Percentiles rank a stretch among this genome's conserved stretches.
Evolutionary conservation across 495 filamentous ascomycete species (phyloP).

Genomic region (Talaromyces ruber): DNA sequence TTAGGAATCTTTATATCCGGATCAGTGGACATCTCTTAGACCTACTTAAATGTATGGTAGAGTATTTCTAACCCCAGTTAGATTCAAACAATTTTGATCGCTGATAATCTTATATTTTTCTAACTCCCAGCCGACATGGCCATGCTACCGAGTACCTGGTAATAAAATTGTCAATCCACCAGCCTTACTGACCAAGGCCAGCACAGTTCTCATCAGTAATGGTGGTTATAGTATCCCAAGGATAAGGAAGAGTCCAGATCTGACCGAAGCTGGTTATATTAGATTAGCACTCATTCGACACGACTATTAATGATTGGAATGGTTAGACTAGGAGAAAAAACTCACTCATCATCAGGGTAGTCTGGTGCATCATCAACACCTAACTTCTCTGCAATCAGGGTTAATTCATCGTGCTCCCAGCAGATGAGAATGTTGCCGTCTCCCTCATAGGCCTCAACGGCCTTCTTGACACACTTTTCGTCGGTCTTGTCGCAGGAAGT

Average conservation of each 20-base stretch:
- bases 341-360: slow-evolving; percentile 28
- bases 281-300: background rate
- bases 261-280: slow-evolving; percentile 25
- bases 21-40: too few species aligned
- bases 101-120: too few species aligned
- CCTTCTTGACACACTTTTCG: slow-evolving; percentile 32
- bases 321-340: slow-evolving; percentile 8
- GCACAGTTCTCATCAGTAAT: slow-evolving; percentile 26
- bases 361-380: slow-evolving; percentile 29
- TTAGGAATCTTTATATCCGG: too few species aligned
- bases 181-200: slow-evolving; percentile 16
- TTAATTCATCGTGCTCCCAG: slow-evolving; percentile 45
- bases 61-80: too few species aligned
- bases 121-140: background rate
- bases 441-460: slow-evolving; percentile 33
- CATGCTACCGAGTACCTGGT: background rate
- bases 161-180: too few species aligned
- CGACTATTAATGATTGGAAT: background rate
- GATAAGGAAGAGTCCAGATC: slow-evolving; percentile 32
- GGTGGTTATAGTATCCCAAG: slow-evolving; percentile 23
- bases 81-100: too few species aligned
- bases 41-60: too few species aligned
- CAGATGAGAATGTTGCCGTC: slow-evolving; percentile 48
- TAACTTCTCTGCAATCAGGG: slow-evolving; percentile 35
- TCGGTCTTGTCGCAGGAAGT: slow-evolving; percentile 42